Conservation (phyloP, 2,329 filamentous ascomycete species). For the Penicillium brevicompactum region DNA sequence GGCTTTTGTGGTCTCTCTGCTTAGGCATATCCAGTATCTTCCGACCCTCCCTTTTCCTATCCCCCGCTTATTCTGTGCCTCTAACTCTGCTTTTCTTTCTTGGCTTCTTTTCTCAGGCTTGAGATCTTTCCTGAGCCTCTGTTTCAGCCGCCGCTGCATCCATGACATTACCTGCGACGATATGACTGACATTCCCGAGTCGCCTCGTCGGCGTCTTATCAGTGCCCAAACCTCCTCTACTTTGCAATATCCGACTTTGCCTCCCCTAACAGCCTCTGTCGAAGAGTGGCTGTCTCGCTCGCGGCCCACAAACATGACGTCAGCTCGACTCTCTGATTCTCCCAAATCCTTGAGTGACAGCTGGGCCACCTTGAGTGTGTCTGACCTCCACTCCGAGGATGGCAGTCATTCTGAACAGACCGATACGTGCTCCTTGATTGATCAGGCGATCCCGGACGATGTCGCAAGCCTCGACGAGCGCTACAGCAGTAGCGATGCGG, state of each 20-base stretch:
- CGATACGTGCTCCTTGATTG: conserved; percentile 47
- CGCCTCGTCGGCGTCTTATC: conserved; percentile 29
- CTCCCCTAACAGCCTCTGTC: conserved; percentile 41
- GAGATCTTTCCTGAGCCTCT: conserved; percentile 7
- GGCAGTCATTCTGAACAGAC: conserved; percentile 48
- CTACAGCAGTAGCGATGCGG: conserved; percentile 40
- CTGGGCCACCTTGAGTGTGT: conserved; percentile 49
- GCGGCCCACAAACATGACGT: conserved; percentile 45
- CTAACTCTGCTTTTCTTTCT: conserved; percentile 10
- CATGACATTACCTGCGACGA: conserved; percentile 11
- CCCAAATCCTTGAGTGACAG: conserved; percentile 45
- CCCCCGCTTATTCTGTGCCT: not conserved
- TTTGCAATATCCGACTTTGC: conserved; percentile 46
- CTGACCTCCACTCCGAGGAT: conserved; percentile 48
- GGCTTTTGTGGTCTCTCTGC: conserved; percentile 5
- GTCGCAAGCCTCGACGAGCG: conserved; percentile 47
- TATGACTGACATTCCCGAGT: conserved; percentile 44
- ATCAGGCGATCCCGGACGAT: conserved; percentile 46
- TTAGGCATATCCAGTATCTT: conserved; percentile 8
- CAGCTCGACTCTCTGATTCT: conserved; percentile 29
- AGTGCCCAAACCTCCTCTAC: conserved; percentile 31
- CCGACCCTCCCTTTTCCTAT: not conserved
- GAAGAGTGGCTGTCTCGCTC: conserved; percentile 46
- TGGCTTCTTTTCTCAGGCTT: not conserved
- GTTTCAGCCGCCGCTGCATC: conserved; percentile 7